phyloP scores from a whole-genome alignment of 345 rosid species.

The Raphanus sativus region DNA sequence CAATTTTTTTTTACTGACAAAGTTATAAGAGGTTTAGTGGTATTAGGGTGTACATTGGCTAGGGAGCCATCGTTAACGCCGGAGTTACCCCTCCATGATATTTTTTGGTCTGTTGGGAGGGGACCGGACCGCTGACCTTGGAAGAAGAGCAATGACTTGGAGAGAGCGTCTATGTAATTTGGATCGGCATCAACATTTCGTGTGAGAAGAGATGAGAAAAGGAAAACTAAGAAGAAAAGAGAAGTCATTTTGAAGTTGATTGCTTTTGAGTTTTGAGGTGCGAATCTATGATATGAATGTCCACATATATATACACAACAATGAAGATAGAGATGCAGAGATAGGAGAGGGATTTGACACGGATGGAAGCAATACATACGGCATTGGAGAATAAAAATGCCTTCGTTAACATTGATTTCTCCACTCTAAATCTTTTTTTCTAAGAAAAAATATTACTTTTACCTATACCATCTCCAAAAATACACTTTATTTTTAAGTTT shows the following conservation, averaged over 20 bases:
- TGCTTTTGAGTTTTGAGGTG: conserved; percentile 27
- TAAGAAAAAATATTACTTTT: no score
- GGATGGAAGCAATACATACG: conserved; percentile 33
- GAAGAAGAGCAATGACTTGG: conserved; percentile 79
- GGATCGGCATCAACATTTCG: conserved; percentile 50
- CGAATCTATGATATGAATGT: conserved; percentile 7
- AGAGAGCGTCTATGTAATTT: conserved; percentile 73
- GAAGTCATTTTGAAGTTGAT: conserved; percentile 27
- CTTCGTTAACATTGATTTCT: conserved; percentile 26
- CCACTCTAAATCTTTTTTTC: neutral
- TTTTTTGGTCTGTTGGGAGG: conserved; percentile 51
- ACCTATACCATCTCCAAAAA: no score
- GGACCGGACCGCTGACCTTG: conserved; percentile 91
- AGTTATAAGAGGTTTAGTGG: neutral
- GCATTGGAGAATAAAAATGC: conserved; percentile 15
- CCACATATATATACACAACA: conserved; percentile 23
- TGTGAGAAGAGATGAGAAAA: conserved; percentile 30
- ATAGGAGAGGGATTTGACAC: conserved; percentile 19
- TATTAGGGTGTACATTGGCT: conserved; percentile 46
- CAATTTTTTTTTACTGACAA: neutral
- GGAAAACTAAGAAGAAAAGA: conserved; percentile 27
- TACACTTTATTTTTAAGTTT: no score
- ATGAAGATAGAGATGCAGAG: neutral
- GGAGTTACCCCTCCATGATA: conserved; percentile 73
- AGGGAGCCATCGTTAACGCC: conserved; percentile 72